These are phyloP conservation scores for Euphorbia lathyris DNA, from an alignment of 345 rosid genomes.

Conservation along the genomic window DNA sequence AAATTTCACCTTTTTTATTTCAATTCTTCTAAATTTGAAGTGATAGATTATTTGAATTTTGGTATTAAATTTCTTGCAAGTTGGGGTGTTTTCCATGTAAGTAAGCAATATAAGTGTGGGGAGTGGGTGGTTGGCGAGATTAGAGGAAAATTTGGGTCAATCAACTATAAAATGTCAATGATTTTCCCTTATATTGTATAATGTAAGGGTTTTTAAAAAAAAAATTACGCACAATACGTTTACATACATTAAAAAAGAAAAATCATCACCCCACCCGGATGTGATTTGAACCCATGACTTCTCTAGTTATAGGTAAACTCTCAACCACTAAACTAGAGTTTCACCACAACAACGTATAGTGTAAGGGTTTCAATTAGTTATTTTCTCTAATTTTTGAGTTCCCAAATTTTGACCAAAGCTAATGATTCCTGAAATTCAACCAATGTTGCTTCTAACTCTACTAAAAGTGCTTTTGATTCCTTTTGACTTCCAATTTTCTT, in stretches of 20 bases:
- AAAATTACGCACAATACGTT: no score
- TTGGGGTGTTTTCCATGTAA: background rate
- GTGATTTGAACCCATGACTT: no score
- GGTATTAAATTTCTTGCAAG: background rate
- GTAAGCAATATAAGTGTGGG: no score
- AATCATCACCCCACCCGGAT: no score
- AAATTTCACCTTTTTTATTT: background rate
- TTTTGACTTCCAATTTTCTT: background rate
- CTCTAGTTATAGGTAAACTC: no score
- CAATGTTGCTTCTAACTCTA: background rate
- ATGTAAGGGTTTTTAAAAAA: no score
- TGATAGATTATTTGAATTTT: no score
- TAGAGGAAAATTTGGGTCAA: background rate
- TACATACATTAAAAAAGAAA: no score
- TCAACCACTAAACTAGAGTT: no score
- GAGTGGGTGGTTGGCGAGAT: background rate
- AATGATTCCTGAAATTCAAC: background rate
- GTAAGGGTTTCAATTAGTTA: background rate
- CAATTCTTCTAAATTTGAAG: background rate
- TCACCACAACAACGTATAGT: no score
- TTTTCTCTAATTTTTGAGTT: background rate
- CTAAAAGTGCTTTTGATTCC: background rate
- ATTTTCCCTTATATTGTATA: background rate
- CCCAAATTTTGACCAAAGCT: background rate
- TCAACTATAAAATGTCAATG: background rate